Evolutionary conservation across 1,284 basidiomycete genomes (phyloP).

Genomic region (Mrakiaceae sp.): DNA sequence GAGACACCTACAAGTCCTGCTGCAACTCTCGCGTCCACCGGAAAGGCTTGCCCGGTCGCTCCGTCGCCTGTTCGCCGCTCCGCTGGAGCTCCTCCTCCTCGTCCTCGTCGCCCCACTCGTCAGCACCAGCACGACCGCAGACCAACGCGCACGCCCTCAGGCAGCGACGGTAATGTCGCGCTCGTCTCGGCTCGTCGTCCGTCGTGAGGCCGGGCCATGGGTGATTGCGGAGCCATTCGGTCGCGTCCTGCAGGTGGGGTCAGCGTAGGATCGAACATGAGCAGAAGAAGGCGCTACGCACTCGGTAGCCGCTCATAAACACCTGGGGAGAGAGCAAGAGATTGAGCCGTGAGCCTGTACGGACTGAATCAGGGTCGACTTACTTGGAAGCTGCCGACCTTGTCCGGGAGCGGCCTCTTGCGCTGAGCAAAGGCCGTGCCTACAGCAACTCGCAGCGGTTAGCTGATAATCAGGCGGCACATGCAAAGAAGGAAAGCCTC

Average conservation of each 20-base stretch:
- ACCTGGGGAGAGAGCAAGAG: slow-evolving; percentile 48
- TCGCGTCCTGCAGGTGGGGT: neutral
- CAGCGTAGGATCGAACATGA: slow-evolving; percentile 2
- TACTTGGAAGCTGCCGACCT: slow-evolving; percentile 54
- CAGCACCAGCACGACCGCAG: slow-evolving; percentile 58
- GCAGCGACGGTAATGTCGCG: slow-evolving; percentile 43
- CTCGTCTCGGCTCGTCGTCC: slow-evolving; percentile 60
- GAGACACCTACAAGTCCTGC: slow-evolving; percentile 45
- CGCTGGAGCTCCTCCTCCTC: slow-evolving; percentile 60
- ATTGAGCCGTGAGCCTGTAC: neutral
- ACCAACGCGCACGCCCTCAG: slow-evolving; percentile 56
- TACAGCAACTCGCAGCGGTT: too few relatives aligned
- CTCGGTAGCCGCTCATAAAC: slow-evolving; percentile 62
- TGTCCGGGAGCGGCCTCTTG: slow-evolving; percentile 58
- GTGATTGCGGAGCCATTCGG: slow-evolving; percentile 48
- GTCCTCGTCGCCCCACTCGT: slow-evolving; percentile 49
- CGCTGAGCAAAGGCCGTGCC: slow-evolving; percentile 55
- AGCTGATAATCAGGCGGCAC: too few relatives aligned
- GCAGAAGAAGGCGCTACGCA: slow-evolving; percentile 40
- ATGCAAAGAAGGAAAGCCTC: neutral
- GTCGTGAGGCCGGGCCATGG: slow-evolving; percentile 83
- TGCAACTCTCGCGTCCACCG: slow-evolving; percentile 69
- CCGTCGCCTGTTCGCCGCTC: slow-evolving; percentile 24
- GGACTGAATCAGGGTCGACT: neutral
- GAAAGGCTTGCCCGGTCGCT: slow-evolving; percentile 40